phyloP scores from a whole-genome alignment of 768 basidiomycete genomes.

The Punctularia strigosozonata region DNA sequence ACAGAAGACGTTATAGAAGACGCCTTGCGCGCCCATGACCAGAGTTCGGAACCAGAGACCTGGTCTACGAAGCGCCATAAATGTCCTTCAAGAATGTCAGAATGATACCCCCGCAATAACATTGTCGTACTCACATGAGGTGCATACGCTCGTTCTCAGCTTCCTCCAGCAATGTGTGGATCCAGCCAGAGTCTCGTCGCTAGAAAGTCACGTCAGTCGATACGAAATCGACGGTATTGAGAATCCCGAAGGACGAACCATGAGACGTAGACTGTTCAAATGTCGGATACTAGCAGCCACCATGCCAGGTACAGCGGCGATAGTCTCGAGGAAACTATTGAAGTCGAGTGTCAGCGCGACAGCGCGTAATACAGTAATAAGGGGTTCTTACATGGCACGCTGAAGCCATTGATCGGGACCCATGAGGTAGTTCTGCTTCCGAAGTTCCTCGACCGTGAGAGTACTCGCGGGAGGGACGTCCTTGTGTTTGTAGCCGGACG shows the following conservation, averaged over 20 bases:
- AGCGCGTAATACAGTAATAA: too few species aligned
- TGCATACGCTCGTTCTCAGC: slow-evolving; percentile 98
- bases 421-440: slow-evolving; percentile 63
- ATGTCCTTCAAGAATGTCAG: slow-evolving; percentile 51
- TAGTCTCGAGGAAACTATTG: slow-evolving; percentile 77
- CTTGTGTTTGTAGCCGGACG: slow-evolving; percentile 77
- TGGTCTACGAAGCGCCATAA: slow-evolving; percentile 85
- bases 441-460: slow-evolving; percentile 63
- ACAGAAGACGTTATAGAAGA: slow-evolving; percentile 86
- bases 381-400: too few species aligned
- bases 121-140: slow-evolving; percentile 46
- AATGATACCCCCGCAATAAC: slow-evolving; percentile 4
- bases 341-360: too few species aligned
- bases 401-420: slow-evolving; percentile 69
- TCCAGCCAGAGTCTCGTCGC: slow-evolving; percentile 62
- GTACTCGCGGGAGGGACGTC: slow-evolving; percentile 46
- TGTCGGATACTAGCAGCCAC: slow-evolving; percentile 85
- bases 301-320: slow-evolving; percentile 96
- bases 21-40: slow-evolving; percentile 85
- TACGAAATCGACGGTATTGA: slow-evolving; percentile 2
- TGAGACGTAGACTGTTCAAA: slow-evolving; percentile 74
- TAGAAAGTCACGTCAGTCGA: slow-evolving; percentile 9
- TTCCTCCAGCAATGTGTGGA: slow-evolving; percentile 86
- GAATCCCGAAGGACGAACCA: slow-evolving; percentile 37
- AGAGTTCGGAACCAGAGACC: slow-evolving; percentile 70